Conservation (phyloP, 192 early-diverging fungal genomes). For the Mortierella alpina region DNA sequence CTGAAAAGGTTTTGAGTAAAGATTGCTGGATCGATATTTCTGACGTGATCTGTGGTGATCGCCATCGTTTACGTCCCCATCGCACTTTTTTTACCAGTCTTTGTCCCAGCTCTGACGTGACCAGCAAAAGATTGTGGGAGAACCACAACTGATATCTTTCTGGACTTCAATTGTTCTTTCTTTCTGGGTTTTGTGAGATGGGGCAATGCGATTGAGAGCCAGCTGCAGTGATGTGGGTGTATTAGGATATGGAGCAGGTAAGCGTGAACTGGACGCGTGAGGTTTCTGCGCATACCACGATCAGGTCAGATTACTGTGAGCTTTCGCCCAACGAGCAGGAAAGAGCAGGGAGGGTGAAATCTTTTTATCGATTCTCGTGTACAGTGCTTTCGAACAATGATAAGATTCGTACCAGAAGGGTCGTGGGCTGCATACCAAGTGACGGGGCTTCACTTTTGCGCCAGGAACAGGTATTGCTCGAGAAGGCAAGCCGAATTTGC, state of each 20-base stretch:
- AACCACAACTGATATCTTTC: background rate
- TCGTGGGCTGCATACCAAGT: too few species aligned
- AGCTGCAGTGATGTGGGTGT: background rate
- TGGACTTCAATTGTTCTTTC: conserved; percentile 11
- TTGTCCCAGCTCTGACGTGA: background rate
- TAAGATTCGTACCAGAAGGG: too few species aligned
- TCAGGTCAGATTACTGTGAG: too few species aligned
- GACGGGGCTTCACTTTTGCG: background rate
- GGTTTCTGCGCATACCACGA: too few species aligned
- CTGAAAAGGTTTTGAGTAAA: background rate
- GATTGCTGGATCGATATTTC: conserved; percentile 1
- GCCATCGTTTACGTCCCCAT: background rate
- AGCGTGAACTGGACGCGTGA: too few species aligned
- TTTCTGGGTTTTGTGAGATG: background rate
- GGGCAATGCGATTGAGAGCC: background rate
- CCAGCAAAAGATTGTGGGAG: background rate
- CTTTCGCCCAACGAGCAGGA: too few species aligned
- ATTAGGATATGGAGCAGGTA: too few species aligned
- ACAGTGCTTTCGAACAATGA: too few species aligned
- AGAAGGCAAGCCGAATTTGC: too few species aligned
- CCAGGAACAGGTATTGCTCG: background rate
- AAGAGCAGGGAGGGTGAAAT: too few species aligned
- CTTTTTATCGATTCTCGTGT: too few species aligned
- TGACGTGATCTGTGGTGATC: conserved; percentile 52
- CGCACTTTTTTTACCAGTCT: conserved; percentile 5